phyloP scores from a whole-genome alignment of 2,329 filamentous ascomycete species.

The Dactylellina haptotyla region DNA sequence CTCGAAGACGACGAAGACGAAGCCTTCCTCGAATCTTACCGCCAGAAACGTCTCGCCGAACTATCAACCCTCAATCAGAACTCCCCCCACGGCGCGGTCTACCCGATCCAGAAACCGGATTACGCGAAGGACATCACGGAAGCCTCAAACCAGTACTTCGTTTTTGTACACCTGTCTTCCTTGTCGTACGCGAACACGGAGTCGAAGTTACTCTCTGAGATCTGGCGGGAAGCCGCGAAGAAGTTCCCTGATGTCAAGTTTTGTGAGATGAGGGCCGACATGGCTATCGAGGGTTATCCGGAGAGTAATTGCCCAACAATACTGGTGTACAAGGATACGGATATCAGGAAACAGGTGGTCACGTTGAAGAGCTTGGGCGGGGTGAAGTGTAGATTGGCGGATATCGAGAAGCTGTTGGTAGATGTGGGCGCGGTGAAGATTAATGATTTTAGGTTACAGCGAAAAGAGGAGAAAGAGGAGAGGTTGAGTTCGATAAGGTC shows the following conservation, averaged over 20 bases:
- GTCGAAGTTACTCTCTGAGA: constrained; percentile 80
- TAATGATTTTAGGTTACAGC: constrained; percentile 79
- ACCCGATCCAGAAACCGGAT: constrained; percentile 92
- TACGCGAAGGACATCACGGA: constrained; percentile 93
- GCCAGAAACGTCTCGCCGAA: constrained; percentile 85
- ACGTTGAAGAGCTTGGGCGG: constrained; percentile 84
- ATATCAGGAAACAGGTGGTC: constrained; percentile 92
- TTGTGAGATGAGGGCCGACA: constrained; percentile 88
- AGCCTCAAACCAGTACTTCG: constrained; percentile 72
- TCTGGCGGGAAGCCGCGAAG: constrained; percentile 83
- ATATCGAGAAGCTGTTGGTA: constrained; percentile 83
- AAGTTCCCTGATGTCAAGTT: constrained; percentile 97
- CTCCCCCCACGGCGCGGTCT: constrained; percentile 86
- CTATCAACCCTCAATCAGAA: constrained; percentile 78
- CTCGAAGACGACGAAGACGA: constrained; percentile 97
- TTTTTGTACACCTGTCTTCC: constrained; percentile 63
- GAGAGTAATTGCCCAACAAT: constrained; percentile 95
- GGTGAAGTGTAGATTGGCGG: constrained; percentile 71
- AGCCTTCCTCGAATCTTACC: constrained; percentile 85
- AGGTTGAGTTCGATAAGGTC: constrained; percentile 66
- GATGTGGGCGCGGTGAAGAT: constrained; percentile 81
- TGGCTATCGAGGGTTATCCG: constrained; percentile 97
- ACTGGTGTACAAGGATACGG: constrained; percentile 87
- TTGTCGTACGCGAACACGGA: constrained; percentile 89
- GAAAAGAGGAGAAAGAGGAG: constrained; percentile 69